These are phyloP conservation scores for Mortierella alpina DNA, from an alignment of 192 early-diverging fungal species.

Conservation along the genomic window DNA sequence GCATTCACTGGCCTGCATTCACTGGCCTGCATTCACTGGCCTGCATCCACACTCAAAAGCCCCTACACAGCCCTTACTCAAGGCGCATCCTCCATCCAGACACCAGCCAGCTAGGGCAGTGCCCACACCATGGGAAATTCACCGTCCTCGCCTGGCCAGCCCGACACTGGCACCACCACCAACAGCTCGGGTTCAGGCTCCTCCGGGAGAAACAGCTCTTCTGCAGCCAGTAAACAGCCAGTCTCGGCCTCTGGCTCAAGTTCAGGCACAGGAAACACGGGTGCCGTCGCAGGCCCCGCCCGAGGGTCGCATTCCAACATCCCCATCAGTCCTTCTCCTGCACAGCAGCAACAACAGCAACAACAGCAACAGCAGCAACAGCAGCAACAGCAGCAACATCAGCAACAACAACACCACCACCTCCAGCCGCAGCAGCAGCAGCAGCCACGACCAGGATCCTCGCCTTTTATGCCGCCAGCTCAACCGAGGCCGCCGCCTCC, in stretches of 20 bases:
- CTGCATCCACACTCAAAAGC: too few species aligned
- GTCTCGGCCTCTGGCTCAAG: not conserved
- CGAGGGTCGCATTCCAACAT: constrained; percentile 27
- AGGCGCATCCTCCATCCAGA: too few species aligned
- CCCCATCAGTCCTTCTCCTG: constrained; percentile 17
- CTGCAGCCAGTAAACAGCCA: too few species aligned
- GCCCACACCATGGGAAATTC: too few species aligned
- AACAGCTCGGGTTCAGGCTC: too few species aligned
- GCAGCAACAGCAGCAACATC: constrained; percentile 12
- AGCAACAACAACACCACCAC: constrained; percentile 1
- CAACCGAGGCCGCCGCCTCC: not conserved
- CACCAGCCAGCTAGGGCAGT: too few species aligned
- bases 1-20: too few species aligned
- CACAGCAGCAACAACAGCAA: constrained; percentile 9
- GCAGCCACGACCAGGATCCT: not conserved
- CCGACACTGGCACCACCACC: too few species aligned
- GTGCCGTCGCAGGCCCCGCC: not conserved
- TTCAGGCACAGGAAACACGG: not conserved
- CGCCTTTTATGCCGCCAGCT: not conserved
- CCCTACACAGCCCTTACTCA: too few species aligned
- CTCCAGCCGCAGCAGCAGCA: constrained; percentile 17
- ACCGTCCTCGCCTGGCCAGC: too few species aligned
- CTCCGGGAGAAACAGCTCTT: too few species aligned
- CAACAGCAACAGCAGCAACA: not conserved
- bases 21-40: too few species aligned